Base-by-base conservation (phyloP, 345 rosid genomes). In the Eucalyptus grandis region DNA sequence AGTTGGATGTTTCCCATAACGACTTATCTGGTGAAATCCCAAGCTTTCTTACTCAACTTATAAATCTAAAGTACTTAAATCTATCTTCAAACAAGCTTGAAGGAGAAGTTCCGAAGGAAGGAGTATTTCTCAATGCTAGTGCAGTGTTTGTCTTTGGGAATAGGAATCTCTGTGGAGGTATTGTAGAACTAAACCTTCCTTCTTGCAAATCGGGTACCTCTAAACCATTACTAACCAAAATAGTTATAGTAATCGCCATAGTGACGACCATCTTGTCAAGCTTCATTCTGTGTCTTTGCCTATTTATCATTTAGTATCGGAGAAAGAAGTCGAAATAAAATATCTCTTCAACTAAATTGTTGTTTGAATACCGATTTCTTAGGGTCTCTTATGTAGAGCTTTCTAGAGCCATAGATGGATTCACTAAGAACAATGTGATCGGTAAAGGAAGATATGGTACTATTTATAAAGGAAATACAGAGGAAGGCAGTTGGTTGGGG, bases 11-110 rank as follows among this genome's bases (percentile, higher is more conserved):
- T 26, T 93, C 95, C 5, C 44, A n/a, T 27, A 94, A 95, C 50
- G 92, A 91, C 49, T 86, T 94, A 44, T 89, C 90, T 1, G 90
- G 92, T 4, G n/a, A 54, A 31, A 90, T 93, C 56, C 95, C 94
- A 1, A 30, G 65, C 53, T 89, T 49, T 47, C 22, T 94, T 1
- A 22, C 30, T 91, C 51, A 40, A 3, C 27, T 88, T 92, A 6
- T 13, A 34, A 2, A 49, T 27, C 9, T 89, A 12, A 60, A 27
- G 14, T 91, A 83, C 49, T 83, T 83, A 69, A 90, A 94, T 87
- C 87, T 93, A 26, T 94, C 96, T 83, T 90, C 85, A 65, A 95
- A 95, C 46, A 53, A 91, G 49, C 89, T 95, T 27, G 93, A 93
- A 43, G 95, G 95, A 19, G 91, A 89, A 87, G 83, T 93, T 31